Evolutionary conservation across 1,284 basidiomycete genomes (phyloP).

Genomic region (Bondarzewia mesenterica): DNA sequence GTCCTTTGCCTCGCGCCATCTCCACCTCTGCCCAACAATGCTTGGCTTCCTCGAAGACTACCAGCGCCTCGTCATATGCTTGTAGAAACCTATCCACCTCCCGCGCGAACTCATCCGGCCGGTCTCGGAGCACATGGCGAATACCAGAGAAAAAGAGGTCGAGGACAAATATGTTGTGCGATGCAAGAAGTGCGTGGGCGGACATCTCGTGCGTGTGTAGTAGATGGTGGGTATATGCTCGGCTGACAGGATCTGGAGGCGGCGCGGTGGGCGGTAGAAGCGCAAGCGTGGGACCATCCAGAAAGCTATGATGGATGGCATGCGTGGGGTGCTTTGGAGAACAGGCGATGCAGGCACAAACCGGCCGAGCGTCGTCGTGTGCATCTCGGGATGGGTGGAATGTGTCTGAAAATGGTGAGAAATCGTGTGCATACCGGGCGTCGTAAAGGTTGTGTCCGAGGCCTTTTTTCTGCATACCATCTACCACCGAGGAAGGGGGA

Average conservation of each 20-base stretch:
- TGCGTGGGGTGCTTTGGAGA: slow-evolving; percentile 37
- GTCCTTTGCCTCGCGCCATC: slow-evolving; percentile 55
- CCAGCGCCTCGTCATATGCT: slow-evolving; percentile 40
- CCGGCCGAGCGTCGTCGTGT: slow-evolving; percentile 10
- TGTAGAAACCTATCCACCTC: slow-evolving; percentile 28
- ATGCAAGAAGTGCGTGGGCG: slow-evolving; percentile 59
- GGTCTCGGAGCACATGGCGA: slow-evolving; percentile 30
- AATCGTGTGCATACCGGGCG: slow-evolving; percentile 48
- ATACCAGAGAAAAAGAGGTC: slow-evolving; percentile 56
- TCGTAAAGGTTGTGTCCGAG: slow-evolving; percentile 71
- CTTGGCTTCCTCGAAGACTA: slow-evolving; percentile 43
- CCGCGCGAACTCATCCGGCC: slow-evolving; percentile 26
- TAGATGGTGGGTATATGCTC: slow-evolving; percentile 78
- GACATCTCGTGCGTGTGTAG: slow-evolving; percentile 84
- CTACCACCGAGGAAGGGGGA: slow-evolving; percentile 11
- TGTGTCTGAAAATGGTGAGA: slow-evolving; percentile 38
- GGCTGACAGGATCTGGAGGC: slow-evolving; percentile 36
- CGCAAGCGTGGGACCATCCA: slow-evolving; percentile 27
- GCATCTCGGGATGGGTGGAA: slow-evolving; percentile 18
- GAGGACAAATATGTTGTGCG: slow-evolving; percentile 67
- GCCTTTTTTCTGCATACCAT: slow-evolving; percentile 18
- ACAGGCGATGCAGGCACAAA: slow-evolving; percentile 59
- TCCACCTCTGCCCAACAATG: slow-evolving; percentile 56
- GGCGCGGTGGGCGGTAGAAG: slow-evolving; percentile 3
- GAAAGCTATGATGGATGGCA: slow-evolving; percentile 39